Evolutionary conservation across 148 eudicot genomes (phyloP), one percentile per base, ranked within the genome.

Genomic region (Talinum fruticosum): DNA sequence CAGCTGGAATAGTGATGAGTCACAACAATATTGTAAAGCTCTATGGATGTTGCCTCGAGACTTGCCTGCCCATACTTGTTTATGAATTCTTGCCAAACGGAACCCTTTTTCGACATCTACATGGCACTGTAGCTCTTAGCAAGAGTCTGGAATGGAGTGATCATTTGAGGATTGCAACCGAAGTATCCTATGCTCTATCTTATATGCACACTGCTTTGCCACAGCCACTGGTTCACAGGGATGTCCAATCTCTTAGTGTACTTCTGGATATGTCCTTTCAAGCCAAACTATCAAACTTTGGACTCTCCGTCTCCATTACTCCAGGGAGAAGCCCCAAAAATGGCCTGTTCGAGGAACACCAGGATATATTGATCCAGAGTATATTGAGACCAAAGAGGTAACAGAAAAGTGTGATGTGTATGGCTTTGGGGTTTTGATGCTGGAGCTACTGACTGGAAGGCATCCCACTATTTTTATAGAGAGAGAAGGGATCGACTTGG

Each of bases 341-440:
- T 81, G 69, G 69, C 71, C 77, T 8, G 81, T 85, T 41, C 75
- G 75, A 79, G 87, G 87, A 8, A 73, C 79, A 24, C 78, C 76
- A 6, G 87, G 87, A 32, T 85, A 79, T 35, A 71, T 85, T n/a
- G 87, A 82, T 67, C 84, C 87, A 2, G 80, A 85, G 38, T 79
- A 75, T 41, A 54, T 76, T 5, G 66, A 72, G n/a, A 76, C 82
- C 13, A 62, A 30, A 34, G 76, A 83, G 37, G 81, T 83, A 54
- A 83, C 85, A 15, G 85, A 76, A 13, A 83, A 83, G n/a, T 79
- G 85, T 29, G 80, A 79, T 44, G 85, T 83, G 0, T 83, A 83
- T 4, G 76, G 80, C 61, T 79, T 83, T 37, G 85, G 85, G 18
- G 85, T 83, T 71, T 21, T 79, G 53, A 30, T 83, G 79, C 38